These are phyloP conservation scores for Trichoderma sp. DNA, from an alignment of 2,329 filamentous ascomycete species.

Conservation along the genomic window DNA sequence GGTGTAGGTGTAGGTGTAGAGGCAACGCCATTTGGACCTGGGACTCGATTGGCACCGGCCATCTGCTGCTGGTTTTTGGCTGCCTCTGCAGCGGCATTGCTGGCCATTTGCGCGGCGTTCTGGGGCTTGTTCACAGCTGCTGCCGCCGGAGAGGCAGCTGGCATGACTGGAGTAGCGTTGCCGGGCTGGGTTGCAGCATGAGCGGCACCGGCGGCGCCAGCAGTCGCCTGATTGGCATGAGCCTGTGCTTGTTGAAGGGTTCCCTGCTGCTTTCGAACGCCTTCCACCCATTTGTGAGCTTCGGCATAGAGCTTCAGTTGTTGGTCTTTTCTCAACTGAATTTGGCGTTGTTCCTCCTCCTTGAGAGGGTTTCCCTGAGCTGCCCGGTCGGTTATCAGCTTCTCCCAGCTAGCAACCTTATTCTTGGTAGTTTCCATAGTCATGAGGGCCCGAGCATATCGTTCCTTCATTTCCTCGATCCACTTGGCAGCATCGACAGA, in stretches of 20 bases:
- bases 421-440: conserved; percentile 50
- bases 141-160: not conserved
- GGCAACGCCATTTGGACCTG: conserved; percentile 34
- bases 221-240: conserved; percentile 29
- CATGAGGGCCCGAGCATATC: conserved; percentile 50
- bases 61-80: conserved; percentile 46
- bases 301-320: conserved; percentile 49
- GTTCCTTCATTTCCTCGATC: conserved; percentile 49
- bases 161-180: conserved; percentile 26
- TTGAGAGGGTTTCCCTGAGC: conserved; percentile 46
- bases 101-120: conserved; percentile 38
- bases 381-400: conserved; percentile 43
- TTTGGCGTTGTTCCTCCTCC: conserved; percentile 49
- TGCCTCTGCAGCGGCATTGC: conserved; percentile 48
- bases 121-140: conserved; percentile 31
- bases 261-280: conserved; percentile 49
- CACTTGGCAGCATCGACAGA: conserved; percentile 49
- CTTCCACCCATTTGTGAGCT: conserved; percentile 50
- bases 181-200: conserved; percentile 27
- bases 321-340: conserved; percentile 46
- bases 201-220: conserved; percentile 22
- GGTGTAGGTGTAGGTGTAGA: conserved; percentile 28
- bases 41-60: conserved; percentile 32
- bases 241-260: conserved; percentile 35
- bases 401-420: conserved; percentile 47